These are phyloP conservation scores for Pinus tabuliformis DNA, from an alignment of 75 land plant species.

Conservation along the genomic window DNA sequence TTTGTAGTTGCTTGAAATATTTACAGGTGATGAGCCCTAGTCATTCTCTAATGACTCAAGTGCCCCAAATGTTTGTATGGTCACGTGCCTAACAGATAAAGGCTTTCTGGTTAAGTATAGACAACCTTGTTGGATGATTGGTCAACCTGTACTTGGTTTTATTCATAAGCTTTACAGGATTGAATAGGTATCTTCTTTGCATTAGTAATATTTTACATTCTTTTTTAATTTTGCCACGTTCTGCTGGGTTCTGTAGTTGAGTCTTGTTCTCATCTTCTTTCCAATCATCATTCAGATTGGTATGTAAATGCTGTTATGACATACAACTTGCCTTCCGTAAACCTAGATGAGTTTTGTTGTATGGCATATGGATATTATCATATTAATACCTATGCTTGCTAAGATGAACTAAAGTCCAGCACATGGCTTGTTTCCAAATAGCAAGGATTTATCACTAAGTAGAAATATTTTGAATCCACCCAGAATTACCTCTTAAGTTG, in stretches of 20 bases:
- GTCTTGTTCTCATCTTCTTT: background rate
- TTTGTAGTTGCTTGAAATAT: too few relatives aligned
- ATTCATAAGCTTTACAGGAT: too few relatives aligned
- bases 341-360: slow-evolving; percentile 1
- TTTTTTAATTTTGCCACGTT: background rate
- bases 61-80: too few relatives aligned
- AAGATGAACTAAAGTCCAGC: background rate
- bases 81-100: too few relatives aligned
- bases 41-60: too few relatives aligned
- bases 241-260: background rate
- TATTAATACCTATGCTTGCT: background rate
- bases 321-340: background rate
- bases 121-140: too few relatives aligned
- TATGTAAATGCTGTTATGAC: background rate
- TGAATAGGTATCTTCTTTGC: background rate
- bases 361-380: background rate
- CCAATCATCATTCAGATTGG: background rate
- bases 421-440: background rate
- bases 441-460: background rate
- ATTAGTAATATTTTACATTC: background rate
- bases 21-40: too few relatives aligned
- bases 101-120: too few relatives aligned
- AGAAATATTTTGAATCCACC: background rate
- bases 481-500: background rate
- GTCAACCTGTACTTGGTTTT: too few relatives aligned